Evolutionary conservation across 1,284 basidiomycete genomes (phyloP).

Genomic region (Cryptococcus sp.): DNA sequence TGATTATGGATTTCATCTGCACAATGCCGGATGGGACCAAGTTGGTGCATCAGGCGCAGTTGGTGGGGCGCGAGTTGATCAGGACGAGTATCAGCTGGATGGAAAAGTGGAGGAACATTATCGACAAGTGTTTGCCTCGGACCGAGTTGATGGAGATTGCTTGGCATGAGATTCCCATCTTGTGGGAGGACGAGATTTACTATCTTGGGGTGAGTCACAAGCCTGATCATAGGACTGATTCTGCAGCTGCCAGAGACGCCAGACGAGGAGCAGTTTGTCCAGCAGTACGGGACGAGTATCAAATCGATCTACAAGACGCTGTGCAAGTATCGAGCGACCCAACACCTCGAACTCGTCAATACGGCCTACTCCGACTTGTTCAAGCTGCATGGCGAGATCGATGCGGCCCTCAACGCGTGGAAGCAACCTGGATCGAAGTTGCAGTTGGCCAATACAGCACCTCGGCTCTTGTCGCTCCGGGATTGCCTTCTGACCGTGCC

Average conservation of each 20-base stretch:
- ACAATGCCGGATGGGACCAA: constrained; percentile 28
- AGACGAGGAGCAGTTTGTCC: constrained; percentile 33
- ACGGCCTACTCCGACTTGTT: constrained; percentile 28
- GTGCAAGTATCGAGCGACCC: constrained; percentile 17
- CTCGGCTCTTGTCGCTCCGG: constrained; percentile 27
- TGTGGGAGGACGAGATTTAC: constrained; percentile 30
- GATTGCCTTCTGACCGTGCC: constrained; percentile 41
- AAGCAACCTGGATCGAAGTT: constrained; percentile 29
- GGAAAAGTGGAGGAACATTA: constrained; percentile 35
- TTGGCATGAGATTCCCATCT: constrained; percentile 27
- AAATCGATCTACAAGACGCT: constrained; percentile 19
- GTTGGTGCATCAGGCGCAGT: constrained; percentile 35
- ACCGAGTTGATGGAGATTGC: constrained; percentile 30
- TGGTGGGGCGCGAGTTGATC: constrained; percentile 38
- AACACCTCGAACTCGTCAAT: constrained; percentile 21
- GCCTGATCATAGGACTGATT: background rate
- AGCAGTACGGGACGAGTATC: constrained; percentile 22
- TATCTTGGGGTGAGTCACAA: constrained; percentile 14
- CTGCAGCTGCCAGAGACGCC: constrained; percentile 28
- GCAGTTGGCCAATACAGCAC: constrained; percentile 30
- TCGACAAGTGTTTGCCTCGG: constrained; percentile 27
- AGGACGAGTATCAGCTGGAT: constrained; percentile 31
- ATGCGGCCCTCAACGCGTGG: constrained; percentile 31
- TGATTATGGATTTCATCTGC: constrained; percentile 39
- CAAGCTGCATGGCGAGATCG: constrained; percentile 34